A percentile compares a stretch with the other conserved stretches of the same genome.
phyloP scores from a whole-genome alignment of 2,329 filamentous ascomycete species.

The Ascochyta clinopodiicola region DNA sequence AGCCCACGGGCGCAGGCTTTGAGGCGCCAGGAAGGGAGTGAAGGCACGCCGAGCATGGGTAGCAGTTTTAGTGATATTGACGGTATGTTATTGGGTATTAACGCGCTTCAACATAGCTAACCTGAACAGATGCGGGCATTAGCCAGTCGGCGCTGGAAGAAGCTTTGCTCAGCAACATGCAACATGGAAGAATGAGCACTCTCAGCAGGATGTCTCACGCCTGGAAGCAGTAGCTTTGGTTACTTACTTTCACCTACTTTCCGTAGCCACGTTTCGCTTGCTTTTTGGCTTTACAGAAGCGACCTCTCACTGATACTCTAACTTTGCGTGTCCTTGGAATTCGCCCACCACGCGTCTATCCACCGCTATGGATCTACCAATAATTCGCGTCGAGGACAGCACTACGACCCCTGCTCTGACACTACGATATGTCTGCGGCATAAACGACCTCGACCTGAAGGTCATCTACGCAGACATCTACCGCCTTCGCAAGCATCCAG shows the following conservation, averaged over 20 bases:
- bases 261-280: not conserved
- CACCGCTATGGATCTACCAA: slow-evolving; percentile 12
- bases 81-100: slow-evolving; percentile 53
- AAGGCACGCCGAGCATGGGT: slow-evolving; percentile 56
- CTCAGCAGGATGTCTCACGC: slow-evolving; percentile 67
- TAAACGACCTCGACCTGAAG: slow-evolving; percentile 27
- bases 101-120: slow-evolving; percentile 5
- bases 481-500: slow-evolving; percentile 11
- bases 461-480: slow-evolving; percentile 23
- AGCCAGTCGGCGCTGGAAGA: slow-evolving; percentile 83
- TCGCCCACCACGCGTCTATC: too few relatives aligned
- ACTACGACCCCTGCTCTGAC: slow-evolving; percentile 15
- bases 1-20: slow-evolving; percentile 52
- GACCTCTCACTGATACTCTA: not conserved
- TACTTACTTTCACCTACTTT: not conserved
- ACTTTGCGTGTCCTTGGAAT: too few relatives aligned
- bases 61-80: slow-evolving; percentile 88
- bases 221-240: slow-evolving; percentile 7
- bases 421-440: slow-evolving; percentile 15
- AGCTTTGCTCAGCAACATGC: slow-evolving; percentile 74
- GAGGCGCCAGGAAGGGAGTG: slow-evolving; percentile 39
- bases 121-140: slow-evolving; percentile 71
- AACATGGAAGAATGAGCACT: slow-evolving; percentile 71
- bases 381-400: slow-evolving; percentile 24
- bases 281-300: not conserved